These are phyloP conservation scores for Pyrenophora graminea DNA, from an alignment of 2,329 filamentous ascomycete genomes.

Conservation along the genomic window DNA sequence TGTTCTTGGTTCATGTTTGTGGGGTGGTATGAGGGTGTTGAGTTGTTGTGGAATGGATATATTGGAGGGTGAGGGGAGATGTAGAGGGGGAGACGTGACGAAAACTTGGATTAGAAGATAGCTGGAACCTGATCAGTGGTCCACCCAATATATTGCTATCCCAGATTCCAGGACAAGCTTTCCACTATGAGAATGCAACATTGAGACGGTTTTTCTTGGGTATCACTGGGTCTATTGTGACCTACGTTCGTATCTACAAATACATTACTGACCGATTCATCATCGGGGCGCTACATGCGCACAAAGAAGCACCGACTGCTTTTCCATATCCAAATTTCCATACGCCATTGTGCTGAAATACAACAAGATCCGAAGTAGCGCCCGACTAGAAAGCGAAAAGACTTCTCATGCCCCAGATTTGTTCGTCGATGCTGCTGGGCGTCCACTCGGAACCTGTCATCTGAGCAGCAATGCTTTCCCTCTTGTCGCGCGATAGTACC, in stretches of 20 bases:
- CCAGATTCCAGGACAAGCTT: too few species aligned
- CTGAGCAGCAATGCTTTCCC: slow-evolving; percentile 92
- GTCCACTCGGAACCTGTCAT: slow-evolving; percentile 71
- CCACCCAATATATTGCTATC: too few species aligned
- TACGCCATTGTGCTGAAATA: slow-evolving; percentile 5
- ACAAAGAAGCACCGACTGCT: not conserved
- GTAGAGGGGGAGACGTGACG: too few species aligned
- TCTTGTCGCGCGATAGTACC: slow-evolving; percentile 81
- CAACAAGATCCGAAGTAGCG: not conserved
- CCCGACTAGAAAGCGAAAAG: slow-evolving; percentile 37
- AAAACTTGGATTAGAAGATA: too few species aligned
- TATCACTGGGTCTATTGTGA: slow-evolving; percentile 15
- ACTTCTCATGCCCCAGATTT: slow-evolving; percentile 63
- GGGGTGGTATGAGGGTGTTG: too few species aligned
- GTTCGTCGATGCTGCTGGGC: slow-evolving; percentile 91
- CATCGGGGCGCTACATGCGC: slow-evolving; percentile 1
- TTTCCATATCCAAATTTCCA: slow-evolving; percentile 5
- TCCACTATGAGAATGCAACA: too few species aligned
- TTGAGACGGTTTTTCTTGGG: slow-evolving; percentile 1
- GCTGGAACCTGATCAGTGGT: too few species aligned
- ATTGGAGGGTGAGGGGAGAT: too few species aligned
- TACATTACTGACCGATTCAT: slow-evolving; percentile 8
- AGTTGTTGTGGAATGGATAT: too few species aligned
- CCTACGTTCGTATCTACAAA: slow-evolving; percentile 13
- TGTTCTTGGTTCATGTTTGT: too few species aligned